Conservation (phyloP, 768 basidiomycete species). For the Mycena galericulata region DNA sequence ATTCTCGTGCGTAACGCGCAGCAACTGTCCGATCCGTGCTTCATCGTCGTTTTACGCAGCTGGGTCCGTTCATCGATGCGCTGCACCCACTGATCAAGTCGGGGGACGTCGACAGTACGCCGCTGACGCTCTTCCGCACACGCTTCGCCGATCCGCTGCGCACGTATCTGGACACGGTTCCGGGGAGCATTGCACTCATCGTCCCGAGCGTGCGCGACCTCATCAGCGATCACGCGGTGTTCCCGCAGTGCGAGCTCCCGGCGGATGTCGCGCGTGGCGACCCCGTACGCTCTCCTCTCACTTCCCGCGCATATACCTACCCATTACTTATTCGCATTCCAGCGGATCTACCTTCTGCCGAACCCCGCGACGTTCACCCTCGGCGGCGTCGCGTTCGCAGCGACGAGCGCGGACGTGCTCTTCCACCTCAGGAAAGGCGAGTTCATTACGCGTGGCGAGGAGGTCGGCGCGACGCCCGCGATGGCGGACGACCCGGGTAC, state of each 20-base stretch:
- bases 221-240: slow-evolving; percentile 82
- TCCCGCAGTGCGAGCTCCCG: slow-evolving; percentile 82
- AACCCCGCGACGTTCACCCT: slow-evolving; percentile 91
- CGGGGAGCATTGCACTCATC: slow-evolving; percentile 79
- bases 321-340: neutral
- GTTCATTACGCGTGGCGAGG: slow-evolving; percentile 73
- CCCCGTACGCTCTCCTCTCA: slow-evolving; percentile 55
- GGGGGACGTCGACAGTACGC: slow-evolving; percentile 78
- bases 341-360: slow-evolving; percentile 86
- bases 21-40: neutral
- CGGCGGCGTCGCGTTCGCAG: slow-evolving; percentile 84
- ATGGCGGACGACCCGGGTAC: slow-evolving; percentile 57
- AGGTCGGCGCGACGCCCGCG: slow-evolving; percentile 61
- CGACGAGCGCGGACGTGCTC: slow-evolving; percentile 87
- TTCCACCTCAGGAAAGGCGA: slow-evolving; percentile 93
- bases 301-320: neutral
- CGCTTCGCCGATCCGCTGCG: slow-evolving; percentile 71
- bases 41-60: slow-evolving; percentile 53
- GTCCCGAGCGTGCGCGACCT: slow-evolving; percentile 89
- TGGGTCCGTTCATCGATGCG: slow-evolving; percentile 92
- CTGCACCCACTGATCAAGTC: slow-evolving; percentile 78
- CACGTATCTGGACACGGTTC: slow-evolving; percentile 68
- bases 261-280: slow-evolving; percentile 56
- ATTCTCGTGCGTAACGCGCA: slow-evolving; percentile 69
- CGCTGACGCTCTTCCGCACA: slow-evolving; percentile 74